A percentile compares a stretch with the other conserved stretches of the same genome.
Evolutionary conservation across 2,329 filamentous ascomycete species (phyloP).

Genomic region (Alternaria rosae): DNA sequence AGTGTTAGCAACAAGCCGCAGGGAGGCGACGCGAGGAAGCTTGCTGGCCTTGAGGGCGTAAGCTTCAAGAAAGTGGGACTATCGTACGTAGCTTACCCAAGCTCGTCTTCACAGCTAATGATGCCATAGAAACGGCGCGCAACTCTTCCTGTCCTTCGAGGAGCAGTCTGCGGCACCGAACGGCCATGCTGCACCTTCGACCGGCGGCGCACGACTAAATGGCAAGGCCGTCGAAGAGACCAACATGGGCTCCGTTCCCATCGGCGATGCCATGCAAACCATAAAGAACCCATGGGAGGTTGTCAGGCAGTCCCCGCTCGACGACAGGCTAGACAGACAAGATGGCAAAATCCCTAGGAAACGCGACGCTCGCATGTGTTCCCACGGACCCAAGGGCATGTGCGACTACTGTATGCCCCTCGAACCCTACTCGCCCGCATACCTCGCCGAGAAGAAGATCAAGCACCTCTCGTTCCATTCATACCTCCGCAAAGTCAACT

Average conservation of each 20-base stretch:
- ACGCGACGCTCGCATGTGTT: slow-evolving; percentile 85
- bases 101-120: slow-evolving; percentile 25
- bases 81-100: slow-evolving; percentile 51
- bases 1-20: slow-evolving; percentile 67
- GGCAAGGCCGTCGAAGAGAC: slow-evolving; percentile 75
- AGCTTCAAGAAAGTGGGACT: slow-evolving; percentile 65
- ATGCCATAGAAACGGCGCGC: slow-evolving; percentile 78
- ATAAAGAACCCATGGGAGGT: slow-evolving; percentile 94
- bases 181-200: slow-evolving; percentile 51
- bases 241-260: slow-evolving; percentile 69
- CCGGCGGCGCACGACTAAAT: slow-evolving; percentile 71
- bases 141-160: slow-evolving; percentile 85
- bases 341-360: slow-evolving; percentile 87
- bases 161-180: slow-evolving; percentile 63
- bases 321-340: slow-evolving; percentile 83
- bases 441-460: slow-evolving; percentile 95
- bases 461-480: slow-evolving; percentile 98
- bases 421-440: slow-evolving; percentile 89
- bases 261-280: slow-evolving; percentile 63
- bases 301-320: slow-evolving; percentile 84
- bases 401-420: slow-evolving; percentile 98
- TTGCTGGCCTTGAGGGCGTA: slow-evolving; percentile 62
- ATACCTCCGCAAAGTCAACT: slow-evolving; percentile 92
- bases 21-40: slow-evolving; percentile 63
- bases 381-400: slow-evolving; percentile 96